These are phyloP conservation scores for Penicillium sp. DNA, from an alignment of 2,329 filamentous ascomycete genomes.

Conservation along the genomic window DNA sequence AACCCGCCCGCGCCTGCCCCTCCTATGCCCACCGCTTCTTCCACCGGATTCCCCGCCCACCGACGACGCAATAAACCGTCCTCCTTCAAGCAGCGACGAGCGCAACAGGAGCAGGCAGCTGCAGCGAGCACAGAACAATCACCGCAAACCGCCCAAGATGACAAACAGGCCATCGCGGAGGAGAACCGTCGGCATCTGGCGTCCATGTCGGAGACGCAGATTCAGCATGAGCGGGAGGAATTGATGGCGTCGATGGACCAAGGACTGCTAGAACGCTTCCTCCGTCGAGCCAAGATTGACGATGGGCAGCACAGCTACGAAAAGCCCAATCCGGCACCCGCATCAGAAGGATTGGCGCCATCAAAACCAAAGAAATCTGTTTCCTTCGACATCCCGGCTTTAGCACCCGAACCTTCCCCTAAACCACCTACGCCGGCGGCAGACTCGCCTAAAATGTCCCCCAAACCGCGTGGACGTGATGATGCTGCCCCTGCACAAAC, in stretches of 20 bases:
- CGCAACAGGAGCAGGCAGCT: conserved; percentile 22
- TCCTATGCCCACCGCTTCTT: conserved; percentile 41
- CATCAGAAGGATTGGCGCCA: not conserved
- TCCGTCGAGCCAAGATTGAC: conserved; percentile 74
- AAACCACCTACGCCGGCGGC: conserved; percentile 9
- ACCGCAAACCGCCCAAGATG: conserved; percentile 41
- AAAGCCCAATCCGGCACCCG: conserved; percentile 4
- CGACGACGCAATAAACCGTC: conserved; percentile 73
- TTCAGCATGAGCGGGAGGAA: conserved; percentile 75
- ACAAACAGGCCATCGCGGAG: conserved; percentile 71
- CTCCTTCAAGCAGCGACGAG: conserved; percentile 72
- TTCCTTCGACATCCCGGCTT: conserved; percentile 23
- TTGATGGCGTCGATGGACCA: conserved; percentile 76
- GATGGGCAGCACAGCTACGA: conserved; percentile 44
- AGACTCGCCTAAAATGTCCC: conserved; percentile 3
- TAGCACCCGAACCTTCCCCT: conserved; percentile 2
- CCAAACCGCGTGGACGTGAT: conserved; percentile 23
- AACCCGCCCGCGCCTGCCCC: conserved; percentile 53
- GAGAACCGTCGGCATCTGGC: conserved; percentile 75
- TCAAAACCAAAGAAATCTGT: conserved; percentile 32
- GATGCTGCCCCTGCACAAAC: conserved; percentile 36
- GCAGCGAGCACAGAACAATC: not conserved
- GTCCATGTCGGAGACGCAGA: conserved; percentile 77
- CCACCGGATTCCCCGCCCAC: conserved; percentile 83
- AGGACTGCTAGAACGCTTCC: conserved; percentile 70